These are phyloP conservation scores for Hortaea werneckii DNA, from an alignment of 2,329 filamentous ascomycete species.

Conservation along the genomic window DNA sequence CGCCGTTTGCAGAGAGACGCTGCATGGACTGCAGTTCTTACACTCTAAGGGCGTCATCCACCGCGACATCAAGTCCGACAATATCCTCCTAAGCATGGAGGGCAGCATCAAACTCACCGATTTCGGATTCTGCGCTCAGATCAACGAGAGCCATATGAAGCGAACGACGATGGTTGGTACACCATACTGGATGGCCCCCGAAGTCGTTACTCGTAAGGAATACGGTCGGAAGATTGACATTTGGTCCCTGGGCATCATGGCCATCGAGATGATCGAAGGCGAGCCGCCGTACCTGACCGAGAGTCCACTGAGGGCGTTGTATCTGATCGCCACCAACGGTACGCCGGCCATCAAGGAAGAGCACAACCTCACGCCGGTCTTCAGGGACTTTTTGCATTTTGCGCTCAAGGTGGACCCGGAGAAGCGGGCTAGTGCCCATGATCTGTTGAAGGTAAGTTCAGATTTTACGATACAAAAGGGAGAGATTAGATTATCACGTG, in stretches of 20 bases:
- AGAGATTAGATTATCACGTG: too few species aligned
- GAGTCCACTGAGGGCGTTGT: conserved; percentile 82
- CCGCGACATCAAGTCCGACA: conserved; percentile 97
- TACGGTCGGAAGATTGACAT: conserved; percentile 98
- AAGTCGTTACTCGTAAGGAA: conserved; percentile 94
- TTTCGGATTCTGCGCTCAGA: conserved; percentile 97
- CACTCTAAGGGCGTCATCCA: conserved; percentile 98
- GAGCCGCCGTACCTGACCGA: conserved; percentile 96
- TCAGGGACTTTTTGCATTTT: conserved; percentile 85
- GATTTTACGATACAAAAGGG: too few species aligned
- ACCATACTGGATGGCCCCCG: conserved; percentile 99
- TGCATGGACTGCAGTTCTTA: conserved; percentile 84
- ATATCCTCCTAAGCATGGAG: conserved; percentile 85
- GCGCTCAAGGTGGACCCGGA: conserved; percentile 95
- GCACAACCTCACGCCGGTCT: conserved; percentile 66
- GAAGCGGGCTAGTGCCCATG: conserved; percentile 89
- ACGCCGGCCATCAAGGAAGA: conserved; percentile 94
- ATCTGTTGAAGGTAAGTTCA: conserved; percentile 71
- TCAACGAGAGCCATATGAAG: conserved; percentile 94
- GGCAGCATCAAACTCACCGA: conserved; percentile 98
- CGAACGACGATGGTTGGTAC: conserved; percentile 98
- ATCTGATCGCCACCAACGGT: conserved; percentile 93
- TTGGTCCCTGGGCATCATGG: conserved; percentile 98
- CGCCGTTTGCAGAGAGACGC: conserved; percentile 84
- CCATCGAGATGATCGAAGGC: conserved; percentile 99